Evolutionary conservation across 2,329 filamentous ascomycete genomes (phyloP), one percentile per base, ranked within the genome.

Genomic region (Claviceps pazoutovae): DNA sequence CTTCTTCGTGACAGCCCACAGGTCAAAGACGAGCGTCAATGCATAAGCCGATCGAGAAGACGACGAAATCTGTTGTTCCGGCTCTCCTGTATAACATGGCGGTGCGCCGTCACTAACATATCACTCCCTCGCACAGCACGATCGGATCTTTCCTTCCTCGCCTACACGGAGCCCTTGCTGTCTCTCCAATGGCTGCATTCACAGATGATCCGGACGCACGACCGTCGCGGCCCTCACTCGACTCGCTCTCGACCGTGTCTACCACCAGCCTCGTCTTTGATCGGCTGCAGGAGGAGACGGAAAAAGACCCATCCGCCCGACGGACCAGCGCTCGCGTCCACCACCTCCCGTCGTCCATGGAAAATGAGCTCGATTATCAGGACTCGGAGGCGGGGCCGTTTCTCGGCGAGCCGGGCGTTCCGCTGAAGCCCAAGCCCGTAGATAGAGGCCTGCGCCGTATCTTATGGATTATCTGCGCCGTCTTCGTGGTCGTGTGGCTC

Each of bases 191-290:
- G 54, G 48, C 51, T 17, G 37, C 55, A 17, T 55, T 51, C 51
- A 54, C 56, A 42, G 56, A 57, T 23, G 50, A 59, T 16, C 26
- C 54, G 30, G 56, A 57, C 16, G 45, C 47, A 55, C 51, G 55
- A 46, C 45, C 23, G 43, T 56, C 57, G 42, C 62, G 63, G 47
- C 54, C 53, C 46, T 80, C 78, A 51, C 68, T 68, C 60, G 76
- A 76, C 55, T 88, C 86, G 3, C 66, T 79, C 46, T 87, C 84
- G n/a, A 84, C 84, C 42, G 82, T 82, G n/a, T 93, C 87, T 37
- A 91, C 87, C 11, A 89, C 84, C 4, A 91, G 87, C 59, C 74
- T 93, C 14, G 80, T 93, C 51, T 86, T 93, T 63, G 86, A 93
- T 58, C 80, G 84, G 56, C 76, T 91, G 57, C 76, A 79, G 60